Percentiles rank a stretch among this genome's conserved stretches.
Evolutionary conservation across 2,329 filamentous ascomycete species (phyloP).

Genomic region (Pseudocercospora vitis): DNA sequence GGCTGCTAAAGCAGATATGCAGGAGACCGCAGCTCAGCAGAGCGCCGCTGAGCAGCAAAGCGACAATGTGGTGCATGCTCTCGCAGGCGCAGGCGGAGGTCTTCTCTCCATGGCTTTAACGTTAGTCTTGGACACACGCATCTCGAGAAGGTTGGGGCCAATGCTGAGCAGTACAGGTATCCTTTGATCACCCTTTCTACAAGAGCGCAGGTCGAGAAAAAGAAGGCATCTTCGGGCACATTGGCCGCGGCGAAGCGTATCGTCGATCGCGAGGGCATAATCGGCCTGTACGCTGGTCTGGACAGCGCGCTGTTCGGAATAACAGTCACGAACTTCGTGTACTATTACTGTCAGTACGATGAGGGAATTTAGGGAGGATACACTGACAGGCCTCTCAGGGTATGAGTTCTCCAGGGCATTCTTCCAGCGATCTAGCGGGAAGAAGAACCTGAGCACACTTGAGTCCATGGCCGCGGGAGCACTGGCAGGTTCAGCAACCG

Average conservation of each 20-base stretch:
- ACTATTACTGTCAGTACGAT: slow-evolving; percentile 77
- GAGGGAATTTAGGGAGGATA: not conserved
- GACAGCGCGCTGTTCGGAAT: slow-evolving; percentile 96
- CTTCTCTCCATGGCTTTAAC: slow-evolving; percentile 95
- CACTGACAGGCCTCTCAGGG: slow-evolving; percentile 48
- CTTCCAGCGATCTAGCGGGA: slow-evolving; percentile 75
- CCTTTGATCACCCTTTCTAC: slow-evolving; percentile 97
- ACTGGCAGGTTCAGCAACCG: slow-evolving; percentile 88
- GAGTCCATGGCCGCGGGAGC: slow-evolving; percentile 96
- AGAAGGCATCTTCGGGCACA: slow-evolving; percentile 82
- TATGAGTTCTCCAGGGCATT: slow-evolving; percentile 93
- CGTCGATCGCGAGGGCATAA: slow-evolving; percentile 84
- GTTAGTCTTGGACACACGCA: slow-evolving; percentile 49
- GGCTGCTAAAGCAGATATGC: slow-evolving; percentile 12
- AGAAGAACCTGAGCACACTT: slow-evolving; percentile 79
- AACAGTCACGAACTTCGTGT: slow-evolving; percentile 98
- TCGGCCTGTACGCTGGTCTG: slow-evolving; percentile 87
- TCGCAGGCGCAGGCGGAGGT: slow-evolving; percentile 89
- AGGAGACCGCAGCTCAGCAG: slow-evolving; percentile 36
- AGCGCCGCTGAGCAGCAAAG: slow-evolving; percentile 75
- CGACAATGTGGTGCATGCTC: slow-evolving; percentile 94
- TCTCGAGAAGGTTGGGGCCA: slow-evolving; percentile 17
- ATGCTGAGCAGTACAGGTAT: slow-evolving; percentile 65
- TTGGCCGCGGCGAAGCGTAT: slow-evolving; percentile 81
- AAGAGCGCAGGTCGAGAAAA: slow-evolving; percentile 95